Evolutionary conservation across 345 rosid species (phyloP), one percentile per base, ranked within the genome.

Genomic region (Populus simonii): DNA sequence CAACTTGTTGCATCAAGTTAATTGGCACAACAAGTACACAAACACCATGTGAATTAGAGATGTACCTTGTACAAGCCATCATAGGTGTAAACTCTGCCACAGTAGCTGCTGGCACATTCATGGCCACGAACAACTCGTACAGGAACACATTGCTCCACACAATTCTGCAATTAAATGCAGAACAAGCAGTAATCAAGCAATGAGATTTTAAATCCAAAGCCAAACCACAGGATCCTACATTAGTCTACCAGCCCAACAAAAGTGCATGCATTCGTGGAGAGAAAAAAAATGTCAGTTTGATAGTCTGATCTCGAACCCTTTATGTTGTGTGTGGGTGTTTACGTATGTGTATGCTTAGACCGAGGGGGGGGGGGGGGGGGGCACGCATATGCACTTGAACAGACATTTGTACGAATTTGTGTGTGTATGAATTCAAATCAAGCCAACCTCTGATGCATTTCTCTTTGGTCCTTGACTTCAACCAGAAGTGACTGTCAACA

Each of bases 41-140:
- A 27, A 63, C 36, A 23, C 13, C 35, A 45, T 43, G 39, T 27
- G 27, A 8, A 59, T 73, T 3, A 70, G 27, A 43, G 33, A 25
- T 68, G 57, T 81, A 93, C 99, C 97, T 88, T 81, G 85, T 96
- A 96, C 83, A 96, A 82, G 51, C 99, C 99, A 86, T 96, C 99
- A 66, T 96, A 96, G 17, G 97, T 91, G 80, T 92, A 96, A 68
- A 92, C 84, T 80, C 74, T 92, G 74, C 91, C 89, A 79, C 86
- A 69, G 80, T 92, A 93, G 86, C 98, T 93, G 78, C 84, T 89
- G 16, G 43, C 35, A 74, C 86, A 91, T 39, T 85, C 81, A 74
- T 91, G 99, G 68, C 99, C 98, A 51, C 99, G 97, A 77, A 88
- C 66, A 51, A 96, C 98, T 84, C 99, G 86, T 65, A 96, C 95